These are phyloP conservation scores for Aspergillus campestris DNA, from an alignment of 495 filamentous ascomycete species.

Conservation along the genomic window DNA sequence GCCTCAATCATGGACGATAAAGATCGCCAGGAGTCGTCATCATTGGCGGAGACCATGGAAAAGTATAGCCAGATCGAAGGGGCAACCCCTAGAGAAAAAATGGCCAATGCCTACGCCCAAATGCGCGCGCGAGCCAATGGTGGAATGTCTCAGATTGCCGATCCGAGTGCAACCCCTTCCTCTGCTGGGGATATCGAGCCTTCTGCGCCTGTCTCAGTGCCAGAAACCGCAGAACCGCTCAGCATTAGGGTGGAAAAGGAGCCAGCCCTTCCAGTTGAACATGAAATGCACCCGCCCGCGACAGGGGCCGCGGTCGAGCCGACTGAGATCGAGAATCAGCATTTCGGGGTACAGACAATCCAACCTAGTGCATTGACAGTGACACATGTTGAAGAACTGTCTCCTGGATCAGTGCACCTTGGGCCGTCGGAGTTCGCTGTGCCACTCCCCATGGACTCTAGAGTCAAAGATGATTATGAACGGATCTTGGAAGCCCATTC, in stretches of 20 bases:
- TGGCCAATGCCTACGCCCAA: constrained; percentile 22
- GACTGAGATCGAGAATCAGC: constrained; percentile 9
- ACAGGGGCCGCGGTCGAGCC: constrained; percentile 16
- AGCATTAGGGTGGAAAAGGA: constrained; percentile 30
- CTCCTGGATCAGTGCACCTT: constrained; percentile 32
- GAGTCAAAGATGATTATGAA: constrained; percentile 38
- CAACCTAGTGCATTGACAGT: constrained; percentile 35
- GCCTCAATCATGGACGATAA: constrained; percentile 11
- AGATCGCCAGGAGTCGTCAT: constrained; percentile 4
- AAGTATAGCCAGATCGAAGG: constrained; percentile 22
- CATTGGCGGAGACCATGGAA: constrained; percentile 16
- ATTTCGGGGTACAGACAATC: constrained; percentile 27
- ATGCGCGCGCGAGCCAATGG: constrained; percentile 8
- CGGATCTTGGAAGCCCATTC: constrained; percentile 20
- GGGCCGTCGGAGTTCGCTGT: constrained; percentile 37
- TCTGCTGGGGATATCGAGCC: constrained; percentile 37
- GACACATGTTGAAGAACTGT: constrained; percentile 16
- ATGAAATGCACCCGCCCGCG: constrained; percentile 15
- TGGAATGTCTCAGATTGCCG: constrained; percentile 5
- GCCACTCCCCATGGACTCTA: constrained; percentile 38
- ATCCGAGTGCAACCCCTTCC: constrained; percentile 30
- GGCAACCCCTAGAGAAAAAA: constrained; percentile 23
- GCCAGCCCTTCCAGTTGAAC: constrained; percentile 12
- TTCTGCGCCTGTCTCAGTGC: constrained; percentile 15
- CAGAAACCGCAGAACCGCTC: constrained; percentile 28